A percentile compares a stretch with the other conserved stretches of the same genome.
Evolutionary conservation across 768 basidiomycete genomes (phyloP).

Genomic region (Pisolithus tinctorius): DNA sequence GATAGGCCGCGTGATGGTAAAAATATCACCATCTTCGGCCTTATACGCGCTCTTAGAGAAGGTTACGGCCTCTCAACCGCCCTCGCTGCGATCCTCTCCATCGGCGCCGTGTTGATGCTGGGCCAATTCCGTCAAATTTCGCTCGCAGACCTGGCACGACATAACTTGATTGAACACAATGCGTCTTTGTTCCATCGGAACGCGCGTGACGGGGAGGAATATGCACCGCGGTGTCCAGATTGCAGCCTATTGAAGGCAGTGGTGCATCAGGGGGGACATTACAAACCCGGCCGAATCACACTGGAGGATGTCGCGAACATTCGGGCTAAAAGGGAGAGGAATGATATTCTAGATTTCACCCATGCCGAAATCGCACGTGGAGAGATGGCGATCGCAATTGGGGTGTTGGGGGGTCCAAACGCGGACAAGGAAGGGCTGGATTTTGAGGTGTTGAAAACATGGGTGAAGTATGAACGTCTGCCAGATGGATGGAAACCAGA

Average conservation of each 20-base stretch:
- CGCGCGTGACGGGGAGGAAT: slow-evolving; percentile 35
- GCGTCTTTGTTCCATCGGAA: slow-evolving; percentile 50
- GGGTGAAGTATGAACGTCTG: slow-evolving; percentile 47
- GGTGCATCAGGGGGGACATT: slow-evolving; percentile 25
- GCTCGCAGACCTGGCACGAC: slow-evolving; percentile 38
- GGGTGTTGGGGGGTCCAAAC: slow-evolving; percentile 34
- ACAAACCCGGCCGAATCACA: slow-evolving; percentile 24
- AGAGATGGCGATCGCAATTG: slow-evolving; percentile 60
- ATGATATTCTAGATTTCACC: slow-evolving; percentile 33
- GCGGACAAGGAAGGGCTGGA: slow-evolving; percentile 36
- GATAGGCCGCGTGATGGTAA: slow-evolving; percentile 46
- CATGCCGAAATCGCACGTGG: slow-evolving; percentile 60
- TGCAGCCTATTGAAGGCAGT: slow-evolving; percentile 33
- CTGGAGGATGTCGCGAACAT: slow-evolving; percentile 38
- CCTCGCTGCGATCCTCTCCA: slow-evolving; percentile 42
- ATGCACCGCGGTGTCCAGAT: slow-evolving; percentile 38
- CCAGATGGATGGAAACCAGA: slow-evolving; percentile 33
- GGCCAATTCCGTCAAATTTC: slow-evolving; percentile 29
- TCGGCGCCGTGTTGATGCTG: slow-evolving; percentile 40
- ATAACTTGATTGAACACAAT: slow-evolving; percentile 50
- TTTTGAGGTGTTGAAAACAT: slow-evolving; percentile 38
- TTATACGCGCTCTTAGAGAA: slow-evolving; percentile 37
- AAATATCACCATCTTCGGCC: slow-evolving; percentile 35
- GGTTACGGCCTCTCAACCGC: slow-evolving; percentile 47
- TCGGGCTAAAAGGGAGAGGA: slow-evolving; percentile 45